Percentiles rank a stretch among this genome's conserved stretches.
These are phyloP conservation scores for Alternaria alternata DNA, from an alignment of 2,329 filamentous ascomycete species.

Conservation along the genomic window DNA sequence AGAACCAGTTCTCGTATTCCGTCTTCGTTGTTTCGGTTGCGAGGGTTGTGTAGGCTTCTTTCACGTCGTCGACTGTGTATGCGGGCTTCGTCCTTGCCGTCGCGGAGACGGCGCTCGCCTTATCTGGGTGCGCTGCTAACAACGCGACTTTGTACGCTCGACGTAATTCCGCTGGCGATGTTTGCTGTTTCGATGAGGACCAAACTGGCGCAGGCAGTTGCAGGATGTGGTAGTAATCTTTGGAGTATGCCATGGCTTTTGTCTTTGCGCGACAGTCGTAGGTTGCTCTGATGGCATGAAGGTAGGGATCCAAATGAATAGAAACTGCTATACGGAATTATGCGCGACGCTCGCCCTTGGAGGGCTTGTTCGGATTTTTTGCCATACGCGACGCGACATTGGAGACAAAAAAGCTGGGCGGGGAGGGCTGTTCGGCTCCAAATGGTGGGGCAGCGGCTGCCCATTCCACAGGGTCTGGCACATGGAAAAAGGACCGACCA, in stretches of 20 bases:
- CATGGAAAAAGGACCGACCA: constrained; percentile 22
- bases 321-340: background rate
- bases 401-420: constrained; percentile 19
- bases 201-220: constrained; percentile 24
- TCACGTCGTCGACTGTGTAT: constrained; percentile 65
- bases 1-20: constrained; percentile 51
- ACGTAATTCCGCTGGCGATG: constrained; percentile 17
- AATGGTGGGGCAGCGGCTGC: constrained; percentile 22
- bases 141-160: constrained; percentile 65
- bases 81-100: background rate
- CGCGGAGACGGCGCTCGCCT: constrained; percentile 34
- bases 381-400: constrained; percentile 10
- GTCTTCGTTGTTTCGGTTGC: constrained; percentile 53
- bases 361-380: constrained; percentile 5
- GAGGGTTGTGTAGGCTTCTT: constrained; percentile 65
- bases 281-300: background rate
- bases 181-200: constrained; percentile 1
- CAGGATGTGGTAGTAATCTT: constrained; percentile 44
- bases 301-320: background rate
- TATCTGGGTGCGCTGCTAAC: constrained; percentile 68
- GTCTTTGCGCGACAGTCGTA: background rate
- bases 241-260: constrained; percentile 32
- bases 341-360: constrained; percentile 1
- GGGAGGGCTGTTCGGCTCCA: constrained; percentile 13
- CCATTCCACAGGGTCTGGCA: constrained; percentile 14